These are phyloP conservation scores for Verticillium dahliae DNA, from an alignment of 2,329 filamentous ascomycete genomes.

Conservation along the genomic window DNA sequence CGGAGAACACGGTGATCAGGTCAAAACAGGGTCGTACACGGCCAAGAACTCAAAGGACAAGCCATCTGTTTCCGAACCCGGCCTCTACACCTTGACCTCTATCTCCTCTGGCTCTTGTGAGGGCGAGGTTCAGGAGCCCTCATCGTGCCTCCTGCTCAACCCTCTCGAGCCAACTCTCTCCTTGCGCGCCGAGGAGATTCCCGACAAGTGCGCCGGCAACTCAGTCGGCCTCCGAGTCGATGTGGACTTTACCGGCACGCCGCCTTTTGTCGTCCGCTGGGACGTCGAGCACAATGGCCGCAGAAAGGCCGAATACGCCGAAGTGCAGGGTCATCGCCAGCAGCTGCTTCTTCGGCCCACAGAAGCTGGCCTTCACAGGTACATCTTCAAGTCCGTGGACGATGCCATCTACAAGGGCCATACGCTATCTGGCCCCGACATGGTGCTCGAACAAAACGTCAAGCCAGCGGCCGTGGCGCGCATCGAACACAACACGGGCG, in stretches of 20 bases:
- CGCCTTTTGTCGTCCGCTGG: conserved; percentile 82
- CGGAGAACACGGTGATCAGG: conserved; percentile 60
- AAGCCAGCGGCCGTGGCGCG: conserved; percentile 85
- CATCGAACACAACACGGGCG: conserved; percentile 47
- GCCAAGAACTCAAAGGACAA: conserved; percentile 57
- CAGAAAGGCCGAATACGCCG: conserved; percentile 39
- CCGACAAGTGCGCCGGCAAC: conserved; percentile 91
- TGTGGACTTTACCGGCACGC: conserved; percentile 84
- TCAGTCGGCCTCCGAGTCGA: conserved; percentile 86
- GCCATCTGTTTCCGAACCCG: conserved; percentile 66
- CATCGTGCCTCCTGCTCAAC: conserved; percentile 88
- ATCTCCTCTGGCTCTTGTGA: conserved; percentile 75
- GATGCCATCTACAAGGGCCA: conserved; percentile 74
- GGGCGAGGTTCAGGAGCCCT: conserved; percentile 86
- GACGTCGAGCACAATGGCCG: conserved; percentile 53
- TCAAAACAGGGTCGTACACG: conserved; percentile 49
- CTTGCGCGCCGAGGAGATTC: conserved; percentile 72
- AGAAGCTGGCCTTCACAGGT: conserved; percentile 78
- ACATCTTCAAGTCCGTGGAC: conserved; percentile 73
- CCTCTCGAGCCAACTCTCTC: conserved; percentile 78
- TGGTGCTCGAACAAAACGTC: conserved; percentile 77
- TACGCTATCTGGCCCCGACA: conserved; percentile 52
- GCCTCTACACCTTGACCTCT: conserved; percentile 78
- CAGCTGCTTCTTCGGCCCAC: conserved; percentile 80
- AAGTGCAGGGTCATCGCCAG: conserved; percentile 65